Conservation (phyloP, 2,329 filamentous ascomycete genomes). For the Arthrobotrys sphaeroides region DNA sequence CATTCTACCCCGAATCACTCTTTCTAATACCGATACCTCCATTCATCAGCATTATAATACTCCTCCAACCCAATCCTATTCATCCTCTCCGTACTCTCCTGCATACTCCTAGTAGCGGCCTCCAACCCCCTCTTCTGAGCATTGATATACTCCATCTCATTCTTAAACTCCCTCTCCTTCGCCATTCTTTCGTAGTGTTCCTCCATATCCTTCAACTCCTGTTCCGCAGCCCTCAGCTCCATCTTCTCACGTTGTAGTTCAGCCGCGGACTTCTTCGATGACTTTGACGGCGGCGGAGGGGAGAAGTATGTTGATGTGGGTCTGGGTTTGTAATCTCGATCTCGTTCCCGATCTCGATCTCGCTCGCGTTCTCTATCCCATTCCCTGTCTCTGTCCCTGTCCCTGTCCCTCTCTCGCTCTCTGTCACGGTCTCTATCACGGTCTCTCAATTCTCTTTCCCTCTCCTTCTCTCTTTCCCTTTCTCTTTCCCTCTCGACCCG, state of each 20-base stretch:
- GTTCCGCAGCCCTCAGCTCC: constrained; percentile 12
- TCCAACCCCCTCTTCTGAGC: constrained; percentile 24
- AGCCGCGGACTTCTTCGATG: not conserved
- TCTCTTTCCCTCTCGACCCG: not conserved
- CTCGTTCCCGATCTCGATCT: not conserved
- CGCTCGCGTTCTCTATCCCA: not conserved
- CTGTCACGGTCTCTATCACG: not conserved
- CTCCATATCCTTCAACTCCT: constrained; percentile 29
- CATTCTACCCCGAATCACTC: not conserved
- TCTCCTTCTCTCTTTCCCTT: not conserved
- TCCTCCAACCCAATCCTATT: constrained; percentile 14
- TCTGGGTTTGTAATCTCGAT: not conserved
- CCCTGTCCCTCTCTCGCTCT: not conserved
- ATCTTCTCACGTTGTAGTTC: constrained; percentile 27
- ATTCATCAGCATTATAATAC: constrained; percentile 30
- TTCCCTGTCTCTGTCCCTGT: not conserved
- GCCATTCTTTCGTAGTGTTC: not conserved
- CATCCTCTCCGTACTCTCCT: constrained; percentile 13
- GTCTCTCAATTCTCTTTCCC: not conserved
- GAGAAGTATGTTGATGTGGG: constrained; percentile 2
- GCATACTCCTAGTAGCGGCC: constrained; percentile 5
- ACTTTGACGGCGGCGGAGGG: not conserved
- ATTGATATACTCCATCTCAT: constrained; percentile 26
- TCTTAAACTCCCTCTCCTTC: constrained; percentile 14
- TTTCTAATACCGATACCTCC: constrained; percentile 9